Percentiles rank a stretch among this genome's conserved stretches.
phyloP scores from a whole-genome alignment of 768 basidiomycete genomes.

The Panaeolus papilionaceus region DNA sequence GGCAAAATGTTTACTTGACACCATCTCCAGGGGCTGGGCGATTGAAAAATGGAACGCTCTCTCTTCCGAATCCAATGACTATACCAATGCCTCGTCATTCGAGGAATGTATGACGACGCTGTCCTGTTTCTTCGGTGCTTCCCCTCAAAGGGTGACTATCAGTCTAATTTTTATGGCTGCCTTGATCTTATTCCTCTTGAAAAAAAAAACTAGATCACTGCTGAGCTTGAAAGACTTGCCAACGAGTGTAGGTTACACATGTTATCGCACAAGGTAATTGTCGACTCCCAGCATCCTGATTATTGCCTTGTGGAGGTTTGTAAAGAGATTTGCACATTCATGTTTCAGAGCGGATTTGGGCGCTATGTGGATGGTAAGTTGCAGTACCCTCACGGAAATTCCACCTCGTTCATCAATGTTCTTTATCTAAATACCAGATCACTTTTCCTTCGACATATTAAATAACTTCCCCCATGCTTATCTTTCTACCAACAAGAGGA shows the following conservation, averaged over 20 bases:
- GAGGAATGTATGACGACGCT: slow-evolving; percentile 55
- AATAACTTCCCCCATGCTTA: slow-evolving; percentile 68
- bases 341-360: slow-evolving; percentile 53
- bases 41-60: slow-evolving; percentile 44
- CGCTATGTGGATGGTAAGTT: slow-evolving; percentile 47
- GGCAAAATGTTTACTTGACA: slow-evolving; percentile 50
- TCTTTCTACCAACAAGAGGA: slow-evolving; percentile 51
- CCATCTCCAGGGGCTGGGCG: slow-evolving; percentile 50
- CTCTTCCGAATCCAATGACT: slow-evolving; percentile 22
- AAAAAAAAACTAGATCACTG: slow-evolving; percentile 41
- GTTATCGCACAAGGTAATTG: slow-evolving; percentile 28
- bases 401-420: neutral
- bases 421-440: slow-evolving; percentile 30
- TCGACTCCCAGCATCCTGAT: slow-evolving; percentile 36
- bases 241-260: slow-evolving; percentile 47
- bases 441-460: slow-evolving; percentile 48
- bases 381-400: neutral
- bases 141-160: slow-evolving; percentile 46
- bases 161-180: neutral
- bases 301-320: slow-evolving; percentile 44
- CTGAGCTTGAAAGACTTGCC: slow-evolving; percentile 46
- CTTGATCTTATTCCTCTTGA: neutral
- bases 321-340: slow-evolving; percentile 53
- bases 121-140: slow-evolving; percentile 57
- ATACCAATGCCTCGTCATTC: slow-evolving; percentile 34